Base-by-base conservation (phyloP, 768 basidiomycete genomes). In the Guyanaporus albipodus region DNA sequence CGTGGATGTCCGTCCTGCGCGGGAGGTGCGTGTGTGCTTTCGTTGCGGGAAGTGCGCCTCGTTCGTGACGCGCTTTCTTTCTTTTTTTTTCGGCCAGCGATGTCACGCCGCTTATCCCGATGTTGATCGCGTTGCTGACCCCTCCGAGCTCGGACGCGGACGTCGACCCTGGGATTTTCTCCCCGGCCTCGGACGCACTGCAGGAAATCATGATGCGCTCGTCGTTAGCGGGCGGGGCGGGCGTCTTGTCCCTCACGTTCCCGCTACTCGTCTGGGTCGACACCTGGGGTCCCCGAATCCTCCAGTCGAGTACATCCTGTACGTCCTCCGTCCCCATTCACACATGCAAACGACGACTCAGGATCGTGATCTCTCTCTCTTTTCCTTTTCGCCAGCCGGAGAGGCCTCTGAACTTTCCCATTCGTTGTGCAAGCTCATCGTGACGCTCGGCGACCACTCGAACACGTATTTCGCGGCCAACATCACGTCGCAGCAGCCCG, bases 361-460 rank as follows among this genome's bases (percentile, higher is more conserved):
- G n/a, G n/a, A n/a, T n/a, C n/a, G n/a, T n/a, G n/a, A n/a, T n/a
- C n/a, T n/a, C n/a, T n/a, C n/a, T n/a, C n/a, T n/a, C n/a, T n/a
- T n/a, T n/a, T n/a, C n/a, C n/a, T n/a, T n/a, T 43, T 31, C 27
- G 7, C 3, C 40, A 66, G 66, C 44, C 19, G 44, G 42, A 19
- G 53, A 40, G 58, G 70, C 78, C 4, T 74, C 78, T 19, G 79
- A 82, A 14, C 63, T 80, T 2, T 77, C 87, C 0, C 82, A 79
- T 54, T 86, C 85, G 0, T 63, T 92, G 6, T 90, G 87, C 69
- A 90, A 90, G 62, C 75, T 96, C 12, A 71, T 95, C 6, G 78
- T 79, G 0, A 86, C 87, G 0, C 66, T 95, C 1, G 87, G 91
- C 0, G 92, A 96, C 52, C 92, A 94, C 63, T 93, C 91, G 2